Conservation (phyloP, 2,329 filamentous ascomycete species). For the Microdochium nivale region DNA sequence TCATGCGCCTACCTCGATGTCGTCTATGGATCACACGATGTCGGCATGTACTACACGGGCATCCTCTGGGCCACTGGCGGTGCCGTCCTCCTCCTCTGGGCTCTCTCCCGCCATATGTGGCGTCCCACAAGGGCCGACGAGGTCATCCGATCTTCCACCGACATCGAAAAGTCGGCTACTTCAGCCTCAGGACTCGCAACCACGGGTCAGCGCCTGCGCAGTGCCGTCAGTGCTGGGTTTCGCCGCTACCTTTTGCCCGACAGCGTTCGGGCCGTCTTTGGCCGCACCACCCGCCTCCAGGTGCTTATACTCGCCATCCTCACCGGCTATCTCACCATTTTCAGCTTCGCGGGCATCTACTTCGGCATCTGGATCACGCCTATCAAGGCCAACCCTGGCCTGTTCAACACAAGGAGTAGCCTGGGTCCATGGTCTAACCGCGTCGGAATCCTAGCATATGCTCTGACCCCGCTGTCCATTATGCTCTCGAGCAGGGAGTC, state of each 20-base stretch:
- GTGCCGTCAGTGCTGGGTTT: conserved; percentile 28
- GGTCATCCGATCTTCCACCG: conserved; percentile 7
- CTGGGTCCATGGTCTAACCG: conserved; percentile 63
- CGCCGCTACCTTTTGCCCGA: conserved; percentile 54
- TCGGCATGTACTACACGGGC: conserved; percentile 40
- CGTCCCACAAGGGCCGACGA: conserved; percentile 13
- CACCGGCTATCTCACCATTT: conserved; percentile 54
- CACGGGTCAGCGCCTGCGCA: conserved; percentile 17
- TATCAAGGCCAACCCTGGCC: conserved; percentile 42
- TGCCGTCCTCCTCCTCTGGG: conserved; percentile 35
- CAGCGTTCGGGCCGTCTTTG: conserved; percentile 48
- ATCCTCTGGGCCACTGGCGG: conserved; percentile 39
- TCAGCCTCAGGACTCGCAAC: conserved; percentile 3
- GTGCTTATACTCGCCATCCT: conserved; percentile 51
- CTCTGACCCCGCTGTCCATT: conserved; percentile 62
- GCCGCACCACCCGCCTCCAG: conserved; percentile 60
- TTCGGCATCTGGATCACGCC: conserved; percentile 66
- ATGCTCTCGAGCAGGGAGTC: conserved; percentile 62
- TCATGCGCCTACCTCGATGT: conserved; percentile 49
- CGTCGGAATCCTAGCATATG: conserved; percentile 63
- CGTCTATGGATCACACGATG: conserved; percentile 39
- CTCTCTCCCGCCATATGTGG: conserved; percentile 19
- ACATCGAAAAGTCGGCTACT: conserved; percentile 5
- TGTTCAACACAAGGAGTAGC: conserved; percentile 56
- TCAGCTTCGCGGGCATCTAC: conserved; percentile 59